Percentiles rank a stretch among this genome's conserved stretches.
phyloP scores from a whole-genome alignment of 78 protist genomes.

The Creolimax fragrantissima region DNA sequence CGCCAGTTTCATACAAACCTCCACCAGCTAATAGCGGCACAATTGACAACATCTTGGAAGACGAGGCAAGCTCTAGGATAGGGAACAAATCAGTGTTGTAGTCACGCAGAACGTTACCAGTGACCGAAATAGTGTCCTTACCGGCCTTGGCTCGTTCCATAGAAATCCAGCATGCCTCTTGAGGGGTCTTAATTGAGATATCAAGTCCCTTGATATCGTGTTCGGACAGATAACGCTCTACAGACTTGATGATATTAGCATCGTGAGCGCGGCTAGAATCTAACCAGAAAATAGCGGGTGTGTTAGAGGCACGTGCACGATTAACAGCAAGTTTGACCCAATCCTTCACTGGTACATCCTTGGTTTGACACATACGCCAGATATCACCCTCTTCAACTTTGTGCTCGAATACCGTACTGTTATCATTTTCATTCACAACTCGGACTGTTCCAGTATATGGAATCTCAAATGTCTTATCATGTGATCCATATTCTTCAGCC shows the following conservation, averaged over 20 bases:
- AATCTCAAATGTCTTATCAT: background rate
- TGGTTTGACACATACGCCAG: constrained; percentile 21
- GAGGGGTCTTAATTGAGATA: background rate
- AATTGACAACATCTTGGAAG: constrained; percentile 15
- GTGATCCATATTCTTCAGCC: constrained; percentile 7
- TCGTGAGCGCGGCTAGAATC: background rate
- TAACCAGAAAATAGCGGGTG: constrained; percentile 5
- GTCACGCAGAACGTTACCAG: constrained; percentile 1
- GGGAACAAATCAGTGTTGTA: constrained; percentile 14
- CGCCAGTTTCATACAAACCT: background rate
- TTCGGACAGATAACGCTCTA: background rate
- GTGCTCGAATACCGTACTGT: background rate
- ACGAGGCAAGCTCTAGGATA: background rate
- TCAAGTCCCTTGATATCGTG: background rate
- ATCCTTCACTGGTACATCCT: constrained; percentile 2
- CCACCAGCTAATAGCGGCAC: constrained; percentile 15
- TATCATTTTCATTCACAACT: background rate
- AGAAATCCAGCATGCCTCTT: background rate
- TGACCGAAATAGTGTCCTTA: background rate
- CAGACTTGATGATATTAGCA: background rate
- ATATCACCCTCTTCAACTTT: background rate
- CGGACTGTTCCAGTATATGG: background rate
- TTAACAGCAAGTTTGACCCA: constrained; percentile 12
- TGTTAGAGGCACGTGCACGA: background rate
- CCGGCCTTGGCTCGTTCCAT: background rate